These are phyloP conservation scores for Wickerhamiella sergipiensis DNA, from an alignment of 805 yeast genomes.

Conservation along the genomic window DNA sequence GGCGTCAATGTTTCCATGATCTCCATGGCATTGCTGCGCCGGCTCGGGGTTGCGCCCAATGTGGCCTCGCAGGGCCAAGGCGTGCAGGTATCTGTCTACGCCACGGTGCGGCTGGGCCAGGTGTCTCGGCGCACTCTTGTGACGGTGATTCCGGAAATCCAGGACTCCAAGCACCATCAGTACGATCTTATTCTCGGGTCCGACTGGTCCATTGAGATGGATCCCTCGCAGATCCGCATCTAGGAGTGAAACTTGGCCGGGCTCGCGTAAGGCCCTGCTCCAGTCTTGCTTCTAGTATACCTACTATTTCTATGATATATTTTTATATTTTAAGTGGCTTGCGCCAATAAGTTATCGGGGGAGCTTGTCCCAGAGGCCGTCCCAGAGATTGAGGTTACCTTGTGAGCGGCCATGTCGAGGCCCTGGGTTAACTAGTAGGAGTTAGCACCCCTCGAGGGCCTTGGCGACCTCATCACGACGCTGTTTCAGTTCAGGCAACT, in stretches of 20 bases:
- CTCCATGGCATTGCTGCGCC: conserved; percentile 6
- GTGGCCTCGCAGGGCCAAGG: background rate
- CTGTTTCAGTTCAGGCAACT: conserved; percentile 43
- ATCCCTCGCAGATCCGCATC: background rate
- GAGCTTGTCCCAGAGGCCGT: too few relatives aligned
- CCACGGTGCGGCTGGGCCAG: conserved; percentile 1
- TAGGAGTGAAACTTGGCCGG: background rate
- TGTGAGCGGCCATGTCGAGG: too few relatives aligned
- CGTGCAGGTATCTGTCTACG: conserved; percentile 3
- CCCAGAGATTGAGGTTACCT: too few relatives aligned
- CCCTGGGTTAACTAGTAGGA: too few relatives aligned
- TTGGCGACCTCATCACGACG: conserved; percentile 46
- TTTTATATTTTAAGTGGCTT: too few relatives aligned
- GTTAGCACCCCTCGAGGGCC: conserved; percentile 1
- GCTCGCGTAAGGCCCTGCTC: too few relatives aligned
- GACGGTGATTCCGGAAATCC: conserved; percentile 5
- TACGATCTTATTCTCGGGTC: conserved; percentile 6
- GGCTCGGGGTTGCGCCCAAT: conserved; percentile 4
- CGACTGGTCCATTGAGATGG: conserved; percentile 5
- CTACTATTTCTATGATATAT: too few relatives aligned
- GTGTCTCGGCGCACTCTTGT: conserved; percentile 2
- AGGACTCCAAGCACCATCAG: conserved; percentile 3
- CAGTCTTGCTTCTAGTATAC: too few relatives aligned
- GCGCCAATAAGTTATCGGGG: too few relatives aligned
- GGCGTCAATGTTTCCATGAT: conserved; percentile 5